Percentiles rank a stretch among this genome's conserved stretches.
phyloP scores from a whole-genome alignment of 495 filamentous ascomycete genomes.

The Trichodelitschia bisporula region DNA sequence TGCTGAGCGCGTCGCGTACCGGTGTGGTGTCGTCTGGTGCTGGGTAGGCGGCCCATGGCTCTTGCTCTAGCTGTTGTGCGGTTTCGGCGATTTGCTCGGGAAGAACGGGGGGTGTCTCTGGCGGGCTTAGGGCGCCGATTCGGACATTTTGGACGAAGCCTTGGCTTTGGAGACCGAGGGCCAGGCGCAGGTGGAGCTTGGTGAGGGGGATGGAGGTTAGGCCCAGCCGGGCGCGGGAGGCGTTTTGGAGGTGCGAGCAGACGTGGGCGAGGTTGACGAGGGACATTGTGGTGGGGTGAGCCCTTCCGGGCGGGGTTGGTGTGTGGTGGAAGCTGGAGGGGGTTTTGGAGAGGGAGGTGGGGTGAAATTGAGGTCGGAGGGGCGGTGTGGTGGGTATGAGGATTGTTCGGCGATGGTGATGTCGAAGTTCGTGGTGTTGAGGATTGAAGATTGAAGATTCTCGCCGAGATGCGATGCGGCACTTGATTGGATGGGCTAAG shows the following conservation, averaged over 20 bases:
- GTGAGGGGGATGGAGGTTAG: constrained; percentile 67
- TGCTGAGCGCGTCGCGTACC: constrained; percentile 28
- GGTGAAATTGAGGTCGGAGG: no score
- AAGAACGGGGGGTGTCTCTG: constrained; percentile 24
- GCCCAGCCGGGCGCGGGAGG: constrained; percentile 59
- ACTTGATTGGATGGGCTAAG: no score
- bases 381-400: no score
- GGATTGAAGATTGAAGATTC: no score
- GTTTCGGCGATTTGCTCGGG: background rate
- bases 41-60: constrained; percentile 1
- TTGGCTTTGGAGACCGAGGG: constrained; percentile 51
- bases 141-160: constrained; percentile 70
- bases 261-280: constrained; percentile 56
- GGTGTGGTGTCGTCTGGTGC: background rate
- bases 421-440: no score
- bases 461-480: no score
- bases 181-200: constrained; percentile 54
- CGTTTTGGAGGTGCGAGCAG: constrained; percentile 89
- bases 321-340: no score
- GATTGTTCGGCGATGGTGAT: no score
- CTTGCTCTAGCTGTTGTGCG: background rate
- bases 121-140: constrained; percentile 43
- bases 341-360: no score
- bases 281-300: constrained; percentile 66
- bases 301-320: no score